Evolutionary conservation across 768 basidiomycete genomes (phyloP).

Genomic region (Trametes maxima): DNA sequence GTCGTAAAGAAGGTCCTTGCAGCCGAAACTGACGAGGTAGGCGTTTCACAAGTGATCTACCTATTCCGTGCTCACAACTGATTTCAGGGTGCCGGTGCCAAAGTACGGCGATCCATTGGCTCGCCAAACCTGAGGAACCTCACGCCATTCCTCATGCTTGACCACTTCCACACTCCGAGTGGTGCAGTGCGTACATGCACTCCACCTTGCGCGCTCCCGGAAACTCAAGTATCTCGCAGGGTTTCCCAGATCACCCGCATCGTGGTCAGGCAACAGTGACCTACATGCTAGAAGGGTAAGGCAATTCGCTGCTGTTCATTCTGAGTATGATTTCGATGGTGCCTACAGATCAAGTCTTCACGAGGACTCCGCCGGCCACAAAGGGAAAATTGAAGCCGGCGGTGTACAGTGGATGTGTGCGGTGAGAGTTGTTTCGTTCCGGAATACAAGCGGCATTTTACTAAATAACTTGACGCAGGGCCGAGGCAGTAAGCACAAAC

Average conservation of each 20-base stretch:
- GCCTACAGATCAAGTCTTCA: conserved; percentile 64
- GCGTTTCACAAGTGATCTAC: not conserved
- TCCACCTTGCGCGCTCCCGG: not conserved
- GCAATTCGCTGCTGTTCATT: not conserved
- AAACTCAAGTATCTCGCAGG: conserved; percentile 40
- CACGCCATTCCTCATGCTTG: conserved; percentile 89
- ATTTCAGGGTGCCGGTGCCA: conserved; percentile 73
- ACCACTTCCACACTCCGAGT: conserved; percentile 72
- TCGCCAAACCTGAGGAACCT: conserved; percentile 72
- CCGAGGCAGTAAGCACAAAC: conserved; percentile 54
- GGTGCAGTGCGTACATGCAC: conserved; percentile 57
- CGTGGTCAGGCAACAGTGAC: conserved; percentile 88
- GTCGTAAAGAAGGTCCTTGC: conserved; percentile 80
- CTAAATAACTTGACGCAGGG: conserved; percentile 34
- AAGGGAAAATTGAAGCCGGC: conserved; percentile 72
- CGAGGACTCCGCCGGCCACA: conserved; percentile 90
- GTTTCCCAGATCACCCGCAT: conserved; percentile 93
- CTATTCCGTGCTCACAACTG: too few species aligned
- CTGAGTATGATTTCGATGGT: not conserved
- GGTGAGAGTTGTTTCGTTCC: conserved; percentile 40
- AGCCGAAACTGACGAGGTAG: conserved; percentile 70
- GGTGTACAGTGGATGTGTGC: conserved; percentile 97
- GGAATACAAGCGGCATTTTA: not conserved
- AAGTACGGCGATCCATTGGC: conserved; percentile 88
- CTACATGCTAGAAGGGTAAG: conserved; percentile 84